phyloP scores from a whole-genome alignment of 1,284 basidiomycete species.

The Leccinum huronense region DNA sequence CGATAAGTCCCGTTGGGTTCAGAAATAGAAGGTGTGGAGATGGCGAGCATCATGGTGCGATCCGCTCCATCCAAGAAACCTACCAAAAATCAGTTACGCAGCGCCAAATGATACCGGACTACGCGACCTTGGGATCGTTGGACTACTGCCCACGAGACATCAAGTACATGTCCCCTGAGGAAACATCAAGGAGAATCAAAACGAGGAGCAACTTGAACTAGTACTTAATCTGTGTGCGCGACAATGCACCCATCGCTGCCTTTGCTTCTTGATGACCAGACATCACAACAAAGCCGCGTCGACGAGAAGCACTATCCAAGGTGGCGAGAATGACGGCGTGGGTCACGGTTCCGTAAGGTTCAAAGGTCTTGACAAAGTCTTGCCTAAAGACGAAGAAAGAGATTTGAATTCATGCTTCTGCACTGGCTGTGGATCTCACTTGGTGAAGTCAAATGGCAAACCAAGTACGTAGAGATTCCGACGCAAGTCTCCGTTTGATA shows the following conservation, averaged over 20 bases:
- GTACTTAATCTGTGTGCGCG: constrained; percentile 63
- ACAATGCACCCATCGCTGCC: constrained; percentile 60
- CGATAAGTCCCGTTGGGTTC: constrained; percentile 28
- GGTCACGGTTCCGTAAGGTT: constrained; percentile 59
- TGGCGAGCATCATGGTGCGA: constrained; percentile 58
- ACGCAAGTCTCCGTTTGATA: constrained; percentile 50
- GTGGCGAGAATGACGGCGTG: constrained; percentile 79
- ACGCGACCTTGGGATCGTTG: constrained; percentile 70
- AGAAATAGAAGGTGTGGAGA: constrained; percentile 38
- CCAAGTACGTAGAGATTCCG: constrained; percentile 79
- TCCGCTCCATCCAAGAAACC: constrained; percentile 79
- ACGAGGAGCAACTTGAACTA: constrained; percentile 3
- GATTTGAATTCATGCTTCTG: neutral
- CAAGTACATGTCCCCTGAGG: constrained; percentile 62
- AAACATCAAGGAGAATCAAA: constrained; percentile 3
- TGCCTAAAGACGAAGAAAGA: constrained; percentile 38
- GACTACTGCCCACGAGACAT: constrained; percentile 80
- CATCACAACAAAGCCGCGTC: constrained; percentile 80
- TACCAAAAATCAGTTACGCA: constrained; percentile 29
- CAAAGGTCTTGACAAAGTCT: constrained; percentile 62
- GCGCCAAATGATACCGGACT: neutral
- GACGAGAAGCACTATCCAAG: constrained; percentile 73
- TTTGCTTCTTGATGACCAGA: constrained; percentile 65
- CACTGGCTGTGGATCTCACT: constrained; percentile 43
- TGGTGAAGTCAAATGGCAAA: constrained; percentile 71